Evolutionary conservation across 176 grass and related monocot species (phyloP).

Genomic region (Urochloa ruziziensis): DNA sequence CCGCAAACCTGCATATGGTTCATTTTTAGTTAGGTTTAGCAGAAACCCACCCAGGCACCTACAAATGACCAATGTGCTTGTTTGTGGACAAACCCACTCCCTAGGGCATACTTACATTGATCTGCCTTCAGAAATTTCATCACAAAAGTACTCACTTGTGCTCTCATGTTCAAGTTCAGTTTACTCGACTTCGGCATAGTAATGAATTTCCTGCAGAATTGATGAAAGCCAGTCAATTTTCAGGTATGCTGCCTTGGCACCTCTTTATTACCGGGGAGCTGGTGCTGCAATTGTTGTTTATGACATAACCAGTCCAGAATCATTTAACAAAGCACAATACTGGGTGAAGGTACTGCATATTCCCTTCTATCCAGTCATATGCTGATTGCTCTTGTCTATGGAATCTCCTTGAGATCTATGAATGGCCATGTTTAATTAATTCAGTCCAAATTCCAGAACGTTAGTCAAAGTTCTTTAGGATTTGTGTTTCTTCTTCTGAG

Average conservation of each 20-base stretch:
- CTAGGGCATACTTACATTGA: conserved; percentile 3
- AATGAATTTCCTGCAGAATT: neutral
- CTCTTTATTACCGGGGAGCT: conserved; percentile 85
- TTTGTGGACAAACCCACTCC: neutral
- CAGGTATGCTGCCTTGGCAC: conserved; percentile 87
- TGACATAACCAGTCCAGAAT: conserved; percentile 89
- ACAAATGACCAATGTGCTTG: neutral
- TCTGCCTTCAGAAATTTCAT: neutral
- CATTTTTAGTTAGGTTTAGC: neutral
- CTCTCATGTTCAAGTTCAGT: neutral
- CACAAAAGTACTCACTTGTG: neutral
- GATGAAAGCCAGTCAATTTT: conserved; percentile 7
- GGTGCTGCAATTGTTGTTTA: conserved; percentile 78
- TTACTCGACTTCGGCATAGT: neutral
- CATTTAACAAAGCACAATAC: conserved; percentile 86
- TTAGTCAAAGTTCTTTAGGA: neutral
- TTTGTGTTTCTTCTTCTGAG: neutral
- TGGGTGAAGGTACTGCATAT: conserved; percentile 71
- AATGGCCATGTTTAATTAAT: neutral
- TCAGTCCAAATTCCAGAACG: neutral
- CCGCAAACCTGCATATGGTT: neutral
- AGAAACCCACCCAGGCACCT: neutral
- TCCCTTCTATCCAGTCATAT: neutral
- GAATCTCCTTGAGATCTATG: neutral
- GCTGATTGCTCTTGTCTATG: neutral